These are phyloP conservation scores for Pseudoturritis turrita DNA, from an alignment of 345 rosid genomes.

Conservation along the genomic window DNA sequence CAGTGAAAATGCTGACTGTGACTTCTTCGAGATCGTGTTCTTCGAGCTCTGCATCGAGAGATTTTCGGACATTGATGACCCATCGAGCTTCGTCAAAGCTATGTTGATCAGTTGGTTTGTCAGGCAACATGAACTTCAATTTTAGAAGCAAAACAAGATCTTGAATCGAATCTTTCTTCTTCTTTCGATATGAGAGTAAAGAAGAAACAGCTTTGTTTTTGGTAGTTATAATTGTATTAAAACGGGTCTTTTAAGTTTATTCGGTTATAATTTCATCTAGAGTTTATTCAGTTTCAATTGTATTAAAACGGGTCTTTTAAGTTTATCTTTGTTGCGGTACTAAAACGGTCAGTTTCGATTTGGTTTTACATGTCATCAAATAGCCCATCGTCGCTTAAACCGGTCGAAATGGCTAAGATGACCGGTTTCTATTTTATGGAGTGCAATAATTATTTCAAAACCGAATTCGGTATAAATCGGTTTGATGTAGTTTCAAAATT, in stretches of 20 bases:
- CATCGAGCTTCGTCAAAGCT: slow-evolving; percentile 58
- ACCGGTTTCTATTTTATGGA: no score
- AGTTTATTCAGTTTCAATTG: slow-evolving; percentile 19
- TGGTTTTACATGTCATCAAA: no score
- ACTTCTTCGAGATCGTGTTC: slow-evolving; percentile 42
- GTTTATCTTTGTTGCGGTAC: not conserved
- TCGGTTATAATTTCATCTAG: no score
- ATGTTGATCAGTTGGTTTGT: slow-evolving; percentile 7
- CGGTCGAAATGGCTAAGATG: no score
- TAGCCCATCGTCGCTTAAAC: no score
- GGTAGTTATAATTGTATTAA: slow-evolving; percentile 9
- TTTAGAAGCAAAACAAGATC: not conserved
- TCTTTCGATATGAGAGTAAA: not conserved
- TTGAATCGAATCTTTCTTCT: not conserved
- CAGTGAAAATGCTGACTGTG: slow-evolving; percentile 55
- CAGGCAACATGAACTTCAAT: not conserved
- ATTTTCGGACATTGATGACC: slow-evolving; percentile 47
- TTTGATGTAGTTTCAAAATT: no score
- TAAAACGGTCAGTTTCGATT: no score
- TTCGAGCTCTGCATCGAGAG: slow-evolving; percentile 58
- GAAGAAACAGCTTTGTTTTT: slow-evolving; percentile 1
- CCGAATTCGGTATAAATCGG: no score
- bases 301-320: not conserved
- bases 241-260: not conserved
- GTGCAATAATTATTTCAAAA: no score